phyloP scores from a whole-genome alignment of 768 basidiomycete species.

The Melanogaster broomeanus region DNA sequence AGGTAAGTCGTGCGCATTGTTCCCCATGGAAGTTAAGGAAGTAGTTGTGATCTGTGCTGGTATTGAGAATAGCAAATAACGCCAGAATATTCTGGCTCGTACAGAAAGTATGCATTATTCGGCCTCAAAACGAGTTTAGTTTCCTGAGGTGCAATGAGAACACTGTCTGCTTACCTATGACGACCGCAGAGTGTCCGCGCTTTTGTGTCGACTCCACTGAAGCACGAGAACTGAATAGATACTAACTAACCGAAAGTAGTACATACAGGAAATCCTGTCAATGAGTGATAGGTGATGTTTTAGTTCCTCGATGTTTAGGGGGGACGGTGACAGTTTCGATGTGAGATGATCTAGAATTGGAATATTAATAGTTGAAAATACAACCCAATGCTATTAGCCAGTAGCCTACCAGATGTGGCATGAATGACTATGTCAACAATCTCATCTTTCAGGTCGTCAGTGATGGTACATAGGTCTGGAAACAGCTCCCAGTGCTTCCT shows the following conservation, averaged over 20 bases:
- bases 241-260: background rate
- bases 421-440: constrained; percentile 25
- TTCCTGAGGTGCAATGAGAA: background rate
- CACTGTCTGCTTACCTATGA: constrained; percentile 20
- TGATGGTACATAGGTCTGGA: constrained; percentile 28
- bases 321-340: constrained; percentile 25
- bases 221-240: background rate
- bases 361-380: background rate
- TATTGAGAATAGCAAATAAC: background rate
- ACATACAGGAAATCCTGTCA: constrained; percentile 25
- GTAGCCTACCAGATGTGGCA: constrained; percentile 25
- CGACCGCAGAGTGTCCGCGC: constrained; percentile 17
- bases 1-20: constrained; percentile 41
- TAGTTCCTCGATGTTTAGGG: constrained; percentile 18
- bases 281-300: constrained; percentile 25
- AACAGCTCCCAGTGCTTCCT: constrained; percentile 40
- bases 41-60: constrained; percentile 29
- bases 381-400: background rate
- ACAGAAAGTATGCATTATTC: constrained; percentile 33
- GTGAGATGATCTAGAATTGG: constrained; percentile 26
- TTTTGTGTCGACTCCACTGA: constrained; percentile 13
- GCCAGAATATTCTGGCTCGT: background rate
- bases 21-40: constrained; percentile 48
- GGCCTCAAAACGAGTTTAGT: constrained; percentile 16
- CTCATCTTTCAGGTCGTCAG: constrained; percentile 27